Evolutionary conservation across 129 eudicot genomes (phyloP).

Genomic region (Rutidosis leptorrhynchoides): DNA sequence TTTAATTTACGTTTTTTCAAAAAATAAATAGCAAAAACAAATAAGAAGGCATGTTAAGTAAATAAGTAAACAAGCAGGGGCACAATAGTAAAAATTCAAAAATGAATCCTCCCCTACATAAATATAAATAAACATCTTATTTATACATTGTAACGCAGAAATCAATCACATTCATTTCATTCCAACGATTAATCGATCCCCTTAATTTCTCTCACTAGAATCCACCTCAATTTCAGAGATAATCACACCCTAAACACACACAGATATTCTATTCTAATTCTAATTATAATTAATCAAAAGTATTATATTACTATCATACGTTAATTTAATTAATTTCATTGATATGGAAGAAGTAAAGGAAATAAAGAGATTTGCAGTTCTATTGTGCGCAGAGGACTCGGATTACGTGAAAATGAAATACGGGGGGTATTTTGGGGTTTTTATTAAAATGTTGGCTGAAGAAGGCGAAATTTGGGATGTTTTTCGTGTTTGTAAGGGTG

Average conservation of each 20-base stretch:
- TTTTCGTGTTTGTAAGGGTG: conserved; percentile 54
- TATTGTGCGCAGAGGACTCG: conserved; percentile 77
- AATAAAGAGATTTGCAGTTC: conserved; percentile 62
- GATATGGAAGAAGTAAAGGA: conserved; percentile 36
- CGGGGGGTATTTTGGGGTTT: conserved; percentile 90
- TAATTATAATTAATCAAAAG: no score
- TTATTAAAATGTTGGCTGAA: conserved; percentile 71
- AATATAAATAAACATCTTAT: conserved; percentile 7
- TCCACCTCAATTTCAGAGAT: conserved; percentile 20
- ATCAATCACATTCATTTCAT: conserved; percentile 30
- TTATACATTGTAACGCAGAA: conserved; percentile 22
- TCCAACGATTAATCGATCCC: neutral
- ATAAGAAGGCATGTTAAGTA: neutral
- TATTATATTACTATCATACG: no score
- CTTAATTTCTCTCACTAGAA: conserved; percentile 36
- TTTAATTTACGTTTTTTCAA: no score
- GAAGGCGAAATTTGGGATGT: conserved; percentile 90
- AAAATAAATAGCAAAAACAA: no score
- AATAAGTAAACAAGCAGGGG: conserved; percentile 9
- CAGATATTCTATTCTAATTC: conserved; percentile 13
- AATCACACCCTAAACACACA: conserved; percentile 19
- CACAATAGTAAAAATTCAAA: conserved; percentile 8
- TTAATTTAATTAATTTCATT: neutral
- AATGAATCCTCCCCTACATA: neutral
- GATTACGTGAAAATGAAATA: conserved; percentile 86